These are phyloP conservation scores for Diospyros lotus DNA, from an alignment of 148 eudicot species.

Conservation along the genomic window DNA sequence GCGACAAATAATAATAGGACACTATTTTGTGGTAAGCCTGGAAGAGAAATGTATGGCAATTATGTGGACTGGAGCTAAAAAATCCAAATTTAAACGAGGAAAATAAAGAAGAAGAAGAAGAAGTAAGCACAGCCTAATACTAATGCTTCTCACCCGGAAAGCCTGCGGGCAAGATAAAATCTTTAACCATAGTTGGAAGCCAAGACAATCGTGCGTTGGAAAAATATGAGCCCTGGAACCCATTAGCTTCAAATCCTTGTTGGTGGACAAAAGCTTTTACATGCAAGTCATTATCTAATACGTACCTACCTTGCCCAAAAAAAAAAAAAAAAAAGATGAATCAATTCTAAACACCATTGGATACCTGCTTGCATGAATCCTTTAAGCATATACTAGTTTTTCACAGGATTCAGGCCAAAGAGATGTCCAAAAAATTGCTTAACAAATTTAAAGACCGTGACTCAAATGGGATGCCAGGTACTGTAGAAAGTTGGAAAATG, in stretches of 20 bases:
- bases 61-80: background rate
- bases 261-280: constrained; percentile 39
- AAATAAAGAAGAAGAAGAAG: background rate
- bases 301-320: constrained; percentile 46
- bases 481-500: too few species aligned
- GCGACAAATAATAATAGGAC: background rate
- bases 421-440: background rate
- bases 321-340: background rate
- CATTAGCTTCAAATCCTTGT: constrained; percentile 22
- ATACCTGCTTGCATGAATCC: background rate
- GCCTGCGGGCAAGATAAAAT: constrained; percentile 79
- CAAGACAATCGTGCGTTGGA: constrained; percentile 33
- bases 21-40: background rate
- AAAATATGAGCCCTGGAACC: constrained; percentile 25
- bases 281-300: constrained; percentile 33
- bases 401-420: background rate
- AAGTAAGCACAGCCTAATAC: too few species aligned
- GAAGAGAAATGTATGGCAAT: background rate
- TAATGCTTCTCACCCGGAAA: constrained; percentile 54
- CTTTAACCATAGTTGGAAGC: constrained; percentile 65
- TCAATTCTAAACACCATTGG: background rate
- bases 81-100: background rate
- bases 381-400: background rate
- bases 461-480: too few species aligned
- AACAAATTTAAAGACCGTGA: too few species aligned